A percentile compares a stretch with the other conserved stretches of the same genome.
phyloP scores from a whole-genome alignment of 1,139 yeast species.

The Pichia sp. region DNA sequence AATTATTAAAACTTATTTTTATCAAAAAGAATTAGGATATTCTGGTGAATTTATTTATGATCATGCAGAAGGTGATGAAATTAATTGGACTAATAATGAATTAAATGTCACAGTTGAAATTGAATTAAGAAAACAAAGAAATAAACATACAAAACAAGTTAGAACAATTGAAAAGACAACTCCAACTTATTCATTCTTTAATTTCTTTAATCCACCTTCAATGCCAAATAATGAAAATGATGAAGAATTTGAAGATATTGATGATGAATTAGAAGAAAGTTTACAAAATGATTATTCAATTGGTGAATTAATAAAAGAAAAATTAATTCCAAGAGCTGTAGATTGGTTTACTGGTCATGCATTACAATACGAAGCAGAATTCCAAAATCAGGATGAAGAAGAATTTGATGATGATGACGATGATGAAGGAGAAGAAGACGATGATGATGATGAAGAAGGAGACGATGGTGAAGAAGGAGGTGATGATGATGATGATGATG shows the following conservation, averaged over 20 bases:
- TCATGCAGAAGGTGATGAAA: constrained; percentile 87
- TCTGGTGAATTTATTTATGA: constrained; percentile 96
- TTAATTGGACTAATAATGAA: constrained; percentile 79
- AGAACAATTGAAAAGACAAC: constrained; percentile 92
- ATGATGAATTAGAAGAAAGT: constrained; percentile 73
- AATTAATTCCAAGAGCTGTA: constrained; percentile 89
- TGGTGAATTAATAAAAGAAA: constrained; percentile 95
- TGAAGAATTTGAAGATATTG: constrained; percentile 54
- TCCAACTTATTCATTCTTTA: constrained; percentile 90
- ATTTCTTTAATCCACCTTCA: constrained; percentile 81
- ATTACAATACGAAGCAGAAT: constrained; percentile 56
- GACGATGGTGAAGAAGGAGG: constrained; percentile 28
- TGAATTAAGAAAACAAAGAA: constrained; percentile 96
- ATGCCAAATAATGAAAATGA: constrained; percentile 50
- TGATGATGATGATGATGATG: constrained; percentile 8
- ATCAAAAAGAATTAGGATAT: constrained; percentile 90
- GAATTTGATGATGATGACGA: constrained; percentile 32
- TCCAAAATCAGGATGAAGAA: constrained; percentile 40
- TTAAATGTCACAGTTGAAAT: constrained; percentile 77
- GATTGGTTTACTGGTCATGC: constrained; percentile 99
- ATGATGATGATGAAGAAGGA: constrained; percentile 44
- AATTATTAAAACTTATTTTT: constrained; percentile 81
- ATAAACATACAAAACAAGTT: constrained; percentile 94
- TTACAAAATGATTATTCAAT: constrained; percentile 90
- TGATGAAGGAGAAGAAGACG: constrained; percentile 16